Evolutionary conservation across 2,329 filamentous ascomycete genomes (phyloP).

Genomic region (Fusarium cyanostomum): DNA sequence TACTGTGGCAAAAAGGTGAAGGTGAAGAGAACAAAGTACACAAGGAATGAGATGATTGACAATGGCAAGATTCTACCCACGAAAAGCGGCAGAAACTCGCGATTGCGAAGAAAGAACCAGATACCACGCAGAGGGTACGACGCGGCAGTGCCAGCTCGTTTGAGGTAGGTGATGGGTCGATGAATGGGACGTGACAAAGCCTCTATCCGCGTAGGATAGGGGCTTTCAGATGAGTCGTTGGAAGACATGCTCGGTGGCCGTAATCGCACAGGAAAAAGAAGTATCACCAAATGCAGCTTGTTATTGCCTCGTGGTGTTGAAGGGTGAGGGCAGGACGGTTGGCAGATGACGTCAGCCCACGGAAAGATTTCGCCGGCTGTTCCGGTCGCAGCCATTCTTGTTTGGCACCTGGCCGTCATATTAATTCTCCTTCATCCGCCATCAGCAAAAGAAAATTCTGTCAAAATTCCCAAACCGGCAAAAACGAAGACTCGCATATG

Average conservation of each 20-base stretch:
- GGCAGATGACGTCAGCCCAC: slow-evolving; percentile 19
- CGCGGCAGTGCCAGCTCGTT: slow-evolving; percentile 56
- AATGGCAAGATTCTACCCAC: slow-evolving; percentile 80
- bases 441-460: neutral
- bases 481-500: slow-evolving; percentile 21
- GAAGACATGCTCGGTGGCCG: slow-evolving; percentile 29
- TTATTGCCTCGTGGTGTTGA: slow-evolving; percentile 1
- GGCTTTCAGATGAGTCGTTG: slow-evolving; percentile 13
- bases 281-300: slow-evolving; percentile 20
- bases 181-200: slow-evolving; percentile 41
- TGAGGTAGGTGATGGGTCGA: slow-evolving; percentile 54
- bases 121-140: slow-evolving; percentile 76
- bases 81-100: slow-evolving; percentile 85
- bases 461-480: neutral
- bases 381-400: slow-evolving; percentile 8
- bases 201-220: slow-evolving; percentile 25
- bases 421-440: neutral
- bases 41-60: slow-evolving; percentile 80
- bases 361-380: slow-evolving; percentile 21
- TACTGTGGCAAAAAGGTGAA: slow-evolving; percentile 91
- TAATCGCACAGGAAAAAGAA: neutral
- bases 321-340: neutral
- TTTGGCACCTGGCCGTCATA: neutral
- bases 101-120: slow-evolving; percentile 80
- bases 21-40: slow-evolving; percentile 86